Percentiles rank a stretch among this genome's conserved stretches.
Conservation (phyloP, 1,284 basidiomycete species). For the Boletus smithii region DNA sequence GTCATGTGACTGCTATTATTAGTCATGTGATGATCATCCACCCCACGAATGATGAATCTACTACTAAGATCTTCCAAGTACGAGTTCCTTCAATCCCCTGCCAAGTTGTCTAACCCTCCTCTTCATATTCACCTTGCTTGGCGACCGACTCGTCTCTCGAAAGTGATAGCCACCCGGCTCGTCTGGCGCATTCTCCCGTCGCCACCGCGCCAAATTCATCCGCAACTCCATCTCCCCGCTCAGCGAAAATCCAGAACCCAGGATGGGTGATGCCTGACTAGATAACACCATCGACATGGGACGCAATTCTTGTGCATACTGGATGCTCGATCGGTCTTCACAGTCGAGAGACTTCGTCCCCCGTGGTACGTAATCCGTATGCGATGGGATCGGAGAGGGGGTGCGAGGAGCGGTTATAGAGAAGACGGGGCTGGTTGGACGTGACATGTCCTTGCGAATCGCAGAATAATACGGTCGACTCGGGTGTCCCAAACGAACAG, state of each 20-base stretch:
- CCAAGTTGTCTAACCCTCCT: constrained; percentile 42
- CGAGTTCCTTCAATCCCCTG: constrained; percentile 41
- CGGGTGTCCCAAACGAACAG: constrained; percentile 49
- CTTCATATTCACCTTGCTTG: constrained; percentile 28
- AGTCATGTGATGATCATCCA: constrained; percentile 12
- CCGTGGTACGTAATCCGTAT: constrained; percentile 26
- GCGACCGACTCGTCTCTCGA: constrained; percentile 26
- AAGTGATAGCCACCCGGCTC: constrained; percentile 31
- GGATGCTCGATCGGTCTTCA: constrained; percentile 25
- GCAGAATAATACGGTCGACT: constrained; percentile 60
- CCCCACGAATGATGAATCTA: too few species aligned
- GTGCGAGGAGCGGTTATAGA: constrained; percentile 24
- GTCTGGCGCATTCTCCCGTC: constrained; percentile 30
- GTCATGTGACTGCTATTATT: constrained; percentile 6
- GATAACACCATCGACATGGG: constrained; percentile 35
- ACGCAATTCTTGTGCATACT: constrained; percentile 24
- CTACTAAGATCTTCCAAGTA: constrained; percentile 31
- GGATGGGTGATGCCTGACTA: constrained; percentile 18
- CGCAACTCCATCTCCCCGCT: constrained; percentile 58
- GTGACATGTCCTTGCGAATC: constrained; percentile 56
- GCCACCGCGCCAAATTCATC: constrained; percentile 50
- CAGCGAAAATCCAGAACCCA: constrained; percentile 46
- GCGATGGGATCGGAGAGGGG: constrained; percentile 26
- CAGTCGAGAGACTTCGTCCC: constrained; percentile 34
- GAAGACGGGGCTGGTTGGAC: constrained; percentile 36